These are phyloP conservation scores for Metschnikowia orientalis DNA, from an alignment of 805 yeast genomes.

Conservation along the genomic window DNA sequence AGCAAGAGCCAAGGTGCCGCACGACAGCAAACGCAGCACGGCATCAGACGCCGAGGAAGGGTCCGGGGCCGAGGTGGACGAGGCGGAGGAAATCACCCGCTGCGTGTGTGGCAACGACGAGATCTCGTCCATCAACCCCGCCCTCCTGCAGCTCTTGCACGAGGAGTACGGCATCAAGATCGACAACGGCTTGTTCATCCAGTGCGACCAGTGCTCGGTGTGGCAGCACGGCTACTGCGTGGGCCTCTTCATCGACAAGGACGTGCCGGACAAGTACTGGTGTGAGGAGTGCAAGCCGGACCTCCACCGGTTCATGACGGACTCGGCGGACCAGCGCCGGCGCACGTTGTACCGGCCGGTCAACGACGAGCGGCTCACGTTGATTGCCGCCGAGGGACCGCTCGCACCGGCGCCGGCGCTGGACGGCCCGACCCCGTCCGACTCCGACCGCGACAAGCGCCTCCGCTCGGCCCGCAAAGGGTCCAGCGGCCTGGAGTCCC, in stretches of 20 bases:
- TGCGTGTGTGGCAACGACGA: slow-evolving; percentile 43
- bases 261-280: slow-evolving; percentile 90
- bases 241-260: slow-evolving; percentile 67
- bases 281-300: slow-evolving; percentile 91
- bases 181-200: slow-evolving; percentile 66
- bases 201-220: slow-evolving; percentile 85
- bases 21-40: slow-evolving; percentile 7
- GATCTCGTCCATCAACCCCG: slow-evolving; percentile 24
- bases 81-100: slow-evolving; percentile 40
- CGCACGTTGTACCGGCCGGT: slow-evolving; percentile 40
- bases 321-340: slow-evolving; percentile 17
- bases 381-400: slow-evolving; percentile 26
- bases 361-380: slow-evolving; percentile 38
- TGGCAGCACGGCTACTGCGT: slow-evolving; percentile 99
- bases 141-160: slow-evolving; percentile 23
- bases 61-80: slow-evolving; percentile 23
- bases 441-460: slow-evolving; percentile 7
- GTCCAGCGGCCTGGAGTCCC: slow-evolving; percentile 8
- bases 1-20: slow-evolving; percentile 12
- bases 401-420: slow-evolving; percentile 23
- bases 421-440: slow-evolving; percentile 1
- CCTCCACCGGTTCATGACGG: slow-evolving; percentile 53
- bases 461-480: slow-evolving; percentile 3
- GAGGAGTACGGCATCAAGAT: slow-evolving; percentile 34
- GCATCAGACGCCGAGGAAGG: slow-evolving; percentile 9